Base-by-base conservation (phyloP, 495 filamentous ascomycete genomes). In the Xylaria sp. region DNA sequence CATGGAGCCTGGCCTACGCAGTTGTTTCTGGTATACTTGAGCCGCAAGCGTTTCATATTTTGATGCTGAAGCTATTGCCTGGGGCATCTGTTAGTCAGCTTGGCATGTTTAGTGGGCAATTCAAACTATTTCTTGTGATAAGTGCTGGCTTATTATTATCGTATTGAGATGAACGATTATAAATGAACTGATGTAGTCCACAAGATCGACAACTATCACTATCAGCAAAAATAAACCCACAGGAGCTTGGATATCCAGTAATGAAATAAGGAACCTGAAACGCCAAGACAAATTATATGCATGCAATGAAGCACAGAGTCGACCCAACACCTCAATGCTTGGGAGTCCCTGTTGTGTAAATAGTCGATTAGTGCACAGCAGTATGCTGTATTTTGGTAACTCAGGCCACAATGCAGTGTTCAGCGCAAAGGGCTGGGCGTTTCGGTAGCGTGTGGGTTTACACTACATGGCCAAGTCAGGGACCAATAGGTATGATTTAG, bases 11-110 rank as follows among this genome's bases (percentile, higher is more conserved):
- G 21, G 44, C 2, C 44, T 29, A 55, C 14, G 52, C 24, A 7
- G 52, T 12, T 12, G 9, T 55, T 31, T 55, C 26, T 55, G n/a
- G n/a, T n/a, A n/a, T n/a, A 9, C 17, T 37, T 59, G 57, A 59
- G 57, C 57, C 57, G 29, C 57, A 59, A 58, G 17, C 21, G 55
- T 58, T 58, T 58, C 31, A 58, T 31, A 19, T 19, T 6, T 29
- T 58, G 31, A 35, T 24, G 33, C 29, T 58, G 29, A 15, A 19
- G 17, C 29, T 58, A 21, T 37, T 58, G 55, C 15, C 11, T 7
- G 9, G 57, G 19, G 5, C 15, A 1, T 26, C 19, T 5, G 24
- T 31, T 55, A 17, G 52, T 29, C 14, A 31, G 29, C 24, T 1
- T 55, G 26, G 52, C 26, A 55, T 55, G 52, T 31, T 14, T 19